Evolutionary conservation across 257 asterid genomes (phyloP).

Genomic region (Primulina eburnea): DNA sequence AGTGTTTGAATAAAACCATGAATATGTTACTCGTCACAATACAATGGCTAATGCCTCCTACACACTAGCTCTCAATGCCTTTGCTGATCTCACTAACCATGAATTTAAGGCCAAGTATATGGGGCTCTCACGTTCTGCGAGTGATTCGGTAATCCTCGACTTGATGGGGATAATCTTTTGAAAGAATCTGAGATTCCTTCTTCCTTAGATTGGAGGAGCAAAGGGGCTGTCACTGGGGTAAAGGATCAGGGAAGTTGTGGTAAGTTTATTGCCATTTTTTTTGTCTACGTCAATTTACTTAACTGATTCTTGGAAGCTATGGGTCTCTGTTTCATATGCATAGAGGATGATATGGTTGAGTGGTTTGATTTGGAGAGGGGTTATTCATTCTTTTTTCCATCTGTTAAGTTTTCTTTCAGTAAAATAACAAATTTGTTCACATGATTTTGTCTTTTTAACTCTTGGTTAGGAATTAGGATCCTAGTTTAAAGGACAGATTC

Average conservation of each 20-base stretch:
- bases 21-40: constrained; percentile 48
- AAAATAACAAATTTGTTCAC: neutral
- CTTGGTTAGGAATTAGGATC: neutral
- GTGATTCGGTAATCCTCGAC: constrained; percentile 36
- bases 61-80: constrained; percentile 70
- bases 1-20: constrained; percentile 64
- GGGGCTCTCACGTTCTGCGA: constrained; percentile 59
- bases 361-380: neutral
- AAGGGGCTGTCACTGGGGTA: constrained; percentile 84
- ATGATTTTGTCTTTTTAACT: neutral
- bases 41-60: constrained; percentile 48
- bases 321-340: neutral
- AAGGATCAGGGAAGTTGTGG: constrained; percentile 96
- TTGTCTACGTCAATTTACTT: too few relatives aligned
- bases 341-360: neutral
- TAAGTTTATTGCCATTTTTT: constrained; percentile 29
- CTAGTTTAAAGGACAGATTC: neutral
- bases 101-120: constrained; percentile 72
- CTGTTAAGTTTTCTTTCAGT: neutral
- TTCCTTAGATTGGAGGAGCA: constrained; percentile 79
- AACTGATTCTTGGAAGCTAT: neutral
- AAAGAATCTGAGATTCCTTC: constrained; percentile 47
- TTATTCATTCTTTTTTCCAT: neutral
- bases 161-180: constrained; percentile 30
- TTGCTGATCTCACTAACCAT: constrained; percentile 81